Evolutionary conservation across 441 rosid species (phyloP).

Genomic region (Croton setiger): DNA sequence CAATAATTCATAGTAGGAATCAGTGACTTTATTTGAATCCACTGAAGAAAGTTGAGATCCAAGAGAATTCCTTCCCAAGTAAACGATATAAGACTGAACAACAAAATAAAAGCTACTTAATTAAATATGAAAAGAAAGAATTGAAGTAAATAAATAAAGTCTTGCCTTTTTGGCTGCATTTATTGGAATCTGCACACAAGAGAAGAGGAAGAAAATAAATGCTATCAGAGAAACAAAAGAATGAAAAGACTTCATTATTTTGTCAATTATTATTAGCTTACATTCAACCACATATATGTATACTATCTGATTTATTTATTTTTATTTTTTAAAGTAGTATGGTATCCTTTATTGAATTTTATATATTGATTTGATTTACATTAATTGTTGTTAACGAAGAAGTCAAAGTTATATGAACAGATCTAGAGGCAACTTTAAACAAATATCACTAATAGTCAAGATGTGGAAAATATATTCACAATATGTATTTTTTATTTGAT

Average conservation of each 20-base stretch:
- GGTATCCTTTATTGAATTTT: no score
- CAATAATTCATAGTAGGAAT: slow-evolving; percentile 40
- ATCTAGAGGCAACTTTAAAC: no score
- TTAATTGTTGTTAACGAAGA: no score
- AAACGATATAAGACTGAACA: slow-evolving; percentile 52
- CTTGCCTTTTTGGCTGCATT: slow-evolving; percentile 18
- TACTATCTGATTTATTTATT: no score
- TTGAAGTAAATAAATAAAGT: neutral
- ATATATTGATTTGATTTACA: no score
- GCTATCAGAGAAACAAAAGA: neutral
- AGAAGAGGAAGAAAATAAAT: slow-evolving; percentile 3
- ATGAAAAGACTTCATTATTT: neutral
- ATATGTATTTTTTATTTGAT: no score
- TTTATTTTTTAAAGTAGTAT: no score
- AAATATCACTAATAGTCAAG: no score
- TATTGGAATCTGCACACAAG: neutral
- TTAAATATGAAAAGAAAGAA: neutral
- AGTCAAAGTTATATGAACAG: no score
- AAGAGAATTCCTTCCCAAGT: slow-evolving; percentile 47
- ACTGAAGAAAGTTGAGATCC: slow-evolving; percentile 28
- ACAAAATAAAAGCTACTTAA: neutral
- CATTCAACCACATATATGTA: no score
- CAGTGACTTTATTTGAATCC: slow-evolving; percentile 23
- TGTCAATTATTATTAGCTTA: neutral
- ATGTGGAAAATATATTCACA: no score